Conservation (phyloP, 164 flowering plant species). For the Vitis labrusca region DNA sequence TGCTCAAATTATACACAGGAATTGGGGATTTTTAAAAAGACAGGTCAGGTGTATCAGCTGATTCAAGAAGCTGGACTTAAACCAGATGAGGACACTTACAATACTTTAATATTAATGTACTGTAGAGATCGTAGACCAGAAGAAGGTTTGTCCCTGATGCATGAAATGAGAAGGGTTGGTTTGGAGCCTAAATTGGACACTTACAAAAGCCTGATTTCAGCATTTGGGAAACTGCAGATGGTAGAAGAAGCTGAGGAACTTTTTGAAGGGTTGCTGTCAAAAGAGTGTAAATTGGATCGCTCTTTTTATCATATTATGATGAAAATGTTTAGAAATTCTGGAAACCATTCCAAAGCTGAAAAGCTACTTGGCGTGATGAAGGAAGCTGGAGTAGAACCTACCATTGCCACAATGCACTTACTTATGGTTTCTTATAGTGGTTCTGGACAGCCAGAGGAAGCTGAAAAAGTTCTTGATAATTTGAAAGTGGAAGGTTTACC, state of each 20-base stretch:
- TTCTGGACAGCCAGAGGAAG: conserved; percentile 81
- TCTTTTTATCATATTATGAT: conserved; percentile 92
- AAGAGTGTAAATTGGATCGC: conserved; percentile 71
- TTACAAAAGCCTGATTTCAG: conserved; percentile 81
- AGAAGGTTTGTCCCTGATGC: conserved; percentile 73
- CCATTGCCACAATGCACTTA: conserved; percentile 91
- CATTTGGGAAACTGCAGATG: conserved; percentile 69
- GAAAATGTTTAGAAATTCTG: conserved; percentile 75
- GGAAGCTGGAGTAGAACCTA: conserved; percentile 76
- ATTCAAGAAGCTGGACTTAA: conserved; percentile 57
- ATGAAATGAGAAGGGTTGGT: conserved; percentile 63
- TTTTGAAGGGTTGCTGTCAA: conserved; percentile 56
- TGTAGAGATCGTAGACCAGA: conserved; percentile 86
- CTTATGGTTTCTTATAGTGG: conserved; percentile 89
- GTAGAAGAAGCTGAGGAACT: conserved; percentile 76
- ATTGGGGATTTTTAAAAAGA: conserved; percentile 75
- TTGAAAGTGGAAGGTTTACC: conserved; percentile 44
- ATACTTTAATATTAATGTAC: conserved; percentile 86
- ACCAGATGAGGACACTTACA: conserved; percentile 86
- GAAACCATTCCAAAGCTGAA: conserved; percentile 73
- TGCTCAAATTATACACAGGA: conserved; percentile 70
- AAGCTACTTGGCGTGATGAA: conserved; percentile 67
- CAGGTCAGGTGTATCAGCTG: conserved; percentile 56
- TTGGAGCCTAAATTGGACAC: conserved; percentile 77
- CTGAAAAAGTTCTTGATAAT: conserved; percentile 74